Evolutionary conservation across 352 stramenopile species (phyloP).

Genomic region (Globisporangium megalacanthum): DNA sequence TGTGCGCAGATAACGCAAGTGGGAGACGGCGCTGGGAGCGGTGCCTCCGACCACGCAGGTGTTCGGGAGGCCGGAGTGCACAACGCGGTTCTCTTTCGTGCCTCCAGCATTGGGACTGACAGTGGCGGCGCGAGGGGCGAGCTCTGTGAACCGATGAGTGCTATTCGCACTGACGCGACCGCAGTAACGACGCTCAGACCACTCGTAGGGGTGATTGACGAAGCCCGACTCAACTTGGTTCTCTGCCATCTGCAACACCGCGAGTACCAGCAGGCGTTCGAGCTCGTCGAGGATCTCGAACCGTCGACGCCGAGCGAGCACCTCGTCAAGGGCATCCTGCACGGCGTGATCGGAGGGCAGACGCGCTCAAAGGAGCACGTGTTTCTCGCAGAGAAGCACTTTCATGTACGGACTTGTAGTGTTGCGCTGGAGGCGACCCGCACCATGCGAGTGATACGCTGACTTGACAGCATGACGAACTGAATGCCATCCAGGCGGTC

Average conservation of each 20-base stretch:
- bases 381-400: slow-evolving; percentile 70
- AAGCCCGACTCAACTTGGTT: slow-evolving; percentile 52
- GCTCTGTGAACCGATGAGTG: no score
- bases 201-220: slow-evolving; percentile 36
- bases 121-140: no score
- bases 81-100: slow-evolving; percentile 48
- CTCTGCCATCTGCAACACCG: slow-evolving; percentile 42
- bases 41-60: slow-evolving; percentile 11
- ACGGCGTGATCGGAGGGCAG: slow-evolving; percentile 54
- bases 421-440: no score
- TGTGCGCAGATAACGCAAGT: slow-evolving; percentile 7
- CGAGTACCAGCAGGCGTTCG: slow-evolving; percentile 45
- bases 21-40: background rate
- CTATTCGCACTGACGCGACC: background rate
- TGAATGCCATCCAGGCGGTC: slow-evolving; percentile 20
- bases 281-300: slow-evolving; percentile 53
- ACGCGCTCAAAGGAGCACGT: slow-evolving; percentile 57
- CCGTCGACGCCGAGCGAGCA: slow-evolving; percentile 33
- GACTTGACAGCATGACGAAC: no score
- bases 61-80: slow-evolving; percentile 39
- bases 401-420: slow-evolving; percentile 26
- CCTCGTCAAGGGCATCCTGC: slow-evolving; percentile 54
- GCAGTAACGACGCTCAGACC: slow-evolving; percentile 19
- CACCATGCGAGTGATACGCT: no score
- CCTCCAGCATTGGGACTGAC: background rate